Conservation (phyloP, 2,329 filamentous ascomycete species). For the Aspergillus eucalypticola region DNA sequence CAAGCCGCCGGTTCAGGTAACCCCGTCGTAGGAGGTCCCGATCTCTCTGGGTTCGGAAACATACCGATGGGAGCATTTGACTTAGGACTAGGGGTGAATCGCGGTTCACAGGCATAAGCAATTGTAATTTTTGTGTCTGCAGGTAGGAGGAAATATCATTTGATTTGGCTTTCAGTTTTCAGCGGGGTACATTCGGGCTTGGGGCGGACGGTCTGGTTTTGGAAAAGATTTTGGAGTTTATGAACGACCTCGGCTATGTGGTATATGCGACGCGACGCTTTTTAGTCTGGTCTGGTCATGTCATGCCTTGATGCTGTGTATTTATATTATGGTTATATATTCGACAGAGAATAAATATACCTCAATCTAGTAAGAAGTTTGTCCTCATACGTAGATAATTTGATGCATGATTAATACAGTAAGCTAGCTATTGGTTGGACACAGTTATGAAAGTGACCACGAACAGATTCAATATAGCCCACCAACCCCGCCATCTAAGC, state of each 20-base stretch:
- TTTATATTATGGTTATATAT: background rate
- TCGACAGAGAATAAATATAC: background rate
- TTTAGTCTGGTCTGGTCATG: background rate
- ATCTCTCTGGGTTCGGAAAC: conserved; percentile 27
- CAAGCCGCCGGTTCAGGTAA: conserved; percentile 15
- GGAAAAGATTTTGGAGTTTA: background rate
- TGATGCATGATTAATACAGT: no score
- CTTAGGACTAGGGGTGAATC: conserved; percentile 27
- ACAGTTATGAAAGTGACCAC: rapidly evolving
- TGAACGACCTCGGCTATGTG: background rate
- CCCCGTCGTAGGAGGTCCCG: conserved; percentile 9
- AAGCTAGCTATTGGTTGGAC: no score
- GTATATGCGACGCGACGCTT: background rate
- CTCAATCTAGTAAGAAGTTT: no score
- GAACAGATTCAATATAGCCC: background rate
- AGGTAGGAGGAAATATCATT: background rate
- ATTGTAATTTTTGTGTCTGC: no score
- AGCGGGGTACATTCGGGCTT: background rate
- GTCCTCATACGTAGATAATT: no score
- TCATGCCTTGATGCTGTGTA: background rate
- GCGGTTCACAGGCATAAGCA: conserved; percentile 14
- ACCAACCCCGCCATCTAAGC: background rate
- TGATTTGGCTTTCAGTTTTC: background rate
- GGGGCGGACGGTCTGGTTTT: background rate
- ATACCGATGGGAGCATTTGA: conserved; percentile 32